phyloP scores from a whole-genome alignment of 2,329 filamentous ascomycete genomes.

The Dendrostoma leiphaemia region DNA sequence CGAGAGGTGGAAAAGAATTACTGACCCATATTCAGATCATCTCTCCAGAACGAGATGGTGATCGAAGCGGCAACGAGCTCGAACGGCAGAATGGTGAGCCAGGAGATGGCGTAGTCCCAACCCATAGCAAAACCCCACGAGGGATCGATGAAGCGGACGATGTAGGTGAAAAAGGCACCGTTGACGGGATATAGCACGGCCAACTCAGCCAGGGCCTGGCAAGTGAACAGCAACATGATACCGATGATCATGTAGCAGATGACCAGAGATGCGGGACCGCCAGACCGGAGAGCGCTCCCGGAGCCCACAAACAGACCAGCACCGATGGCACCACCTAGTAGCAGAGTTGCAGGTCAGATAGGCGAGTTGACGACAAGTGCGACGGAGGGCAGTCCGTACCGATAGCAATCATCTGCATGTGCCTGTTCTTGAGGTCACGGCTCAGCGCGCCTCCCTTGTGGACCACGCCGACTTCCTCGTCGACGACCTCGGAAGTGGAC shows the following conservation, averaged over 20 bases:
- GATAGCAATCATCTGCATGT: conserved; percentile 48
- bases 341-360: neutral
- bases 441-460: conserved; percentile 32
- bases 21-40: conserved; percentile 42
- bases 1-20: neutral
- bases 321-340: conserved; percentile 43
- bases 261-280: conserved; percentile 53
- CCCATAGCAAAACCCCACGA: conserved; percentile 56
- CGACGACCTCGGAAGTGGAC: conserved; percentile 22
- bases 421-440: conserved; percentile 35
- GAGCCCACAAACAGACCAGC: conserved; percentile 70
- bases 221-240: conserved; percentile 56
- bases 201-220: conserved; percentile 59
- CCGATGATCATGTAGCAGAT: conserved; percentile 56
- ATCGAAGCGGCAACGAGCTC: conserved; percentile 53
- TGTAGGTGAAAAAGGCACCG: conserved; percentile 62
- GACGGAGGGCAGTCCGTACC: conserved; percentile 27
- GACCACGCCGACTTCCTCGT: conserved; percentile 36
- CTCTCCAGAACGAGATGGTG: conserved; percentile 53
- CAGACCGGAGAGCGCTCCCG: conserved; percentile 56
- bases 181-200: conserved; percentile 60
- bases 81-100: conserved; percentile 50
- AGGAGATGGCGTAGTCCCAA: conserved; percentile 51
- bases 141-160: conserved; percentile 60
- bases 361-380: neutral